Evolutionary conservation across 768 basidiomycete species (phyloP), one percentile per base, ranked within the genome.

Genomic region (Xerocomus potaroensis): DNA sequence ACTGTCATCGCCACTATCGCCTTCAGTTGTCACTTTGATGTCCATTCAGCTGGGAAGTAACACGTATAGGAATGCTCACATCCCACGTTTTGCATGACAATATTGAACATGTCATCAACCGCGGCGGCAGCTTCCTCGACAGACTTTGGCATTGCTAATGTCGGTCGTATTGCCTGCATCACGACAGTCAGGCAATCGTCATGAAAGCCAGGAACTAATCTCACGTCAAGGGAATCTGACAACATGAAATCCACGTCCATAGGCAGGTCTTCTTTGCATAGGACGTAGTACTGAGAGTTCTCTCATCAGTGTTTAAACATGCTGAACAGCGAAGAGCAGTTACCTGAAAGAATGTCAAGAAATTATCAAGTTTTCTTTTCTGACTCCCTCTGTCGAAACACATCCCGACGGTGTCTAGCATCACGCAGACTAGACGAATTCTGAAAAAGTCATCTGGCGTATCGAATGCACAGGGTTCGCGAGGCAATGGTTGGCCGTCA

Each of bases 241-340:
- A 96, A 66, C 91, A 97, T 95, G 68, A 98, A 99, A 43, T 96
- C 94, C 10, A 96, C 87, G 52, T 99, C 96, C 93, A 97, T 94
- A 0, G 96, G 86, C n/a, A 94, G 65, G 19, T 81, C 73, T 36
- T 83, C 77, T 69, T 99, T 99, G 72, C 88, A 90, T n/a, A 84
- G 74, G 14, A 88, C 74, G 64, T 98, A 99, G 48, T 93, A 84
- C 80, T 84, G 49, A 41, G 18, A 30, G 14, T 37, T 37, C 30
- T 23, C 33, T 27, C 12, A 41, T 56, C n/a, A 50, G 42, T 40
- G 23, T 41, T 33, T 37, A 8, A 43, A 42, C 11, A 40, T 43
- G 22, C 23, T 33, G 10, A 16, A 50, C 12, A 30, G 10, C 21
- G n/a, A 29, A 35, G 26, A 38, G 16, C 16, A 3, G 32, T 61